Conservation (phyloP, 1,284 basidiomycete genomes). For the Xerocomus nothofagi region DNA sequence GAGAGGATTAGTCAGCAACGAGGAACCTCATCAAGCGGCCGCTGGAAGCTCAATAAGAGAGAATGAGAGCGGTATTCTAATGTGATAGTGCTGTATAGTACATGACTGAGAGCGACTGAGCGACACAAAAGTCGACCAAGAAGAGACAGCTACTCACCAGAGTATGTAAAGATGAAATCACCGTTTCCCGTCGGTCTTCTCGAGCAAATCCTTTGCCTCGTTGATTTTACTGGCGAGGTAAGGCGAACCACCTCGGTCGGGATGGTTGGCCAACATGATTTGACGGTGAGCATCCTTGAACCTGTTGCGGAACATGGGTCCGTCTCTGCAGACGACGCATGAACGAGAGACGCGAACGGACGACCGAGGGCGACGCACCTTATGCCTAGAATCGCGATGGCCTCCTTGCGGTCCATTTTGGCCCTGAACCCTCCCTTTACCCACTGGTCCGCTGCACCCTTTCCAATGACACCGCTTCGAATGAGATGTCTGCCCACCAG, state of each 20-base stretch:
- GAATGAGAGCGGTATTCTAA: slow-evolving; percentile 18
- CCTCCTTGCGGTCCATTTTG: slow-evolving; percentile 96
- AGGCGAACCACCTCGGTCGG: slow-evolving; percentile 93
- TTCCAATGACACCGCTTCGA: slow-evolving; percentile 56
- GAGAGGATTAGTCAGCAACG: slow-evolving; percentile 27
- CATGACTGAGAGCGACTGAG: slow-evolving; percentile 8
- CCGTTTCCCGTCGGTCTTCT: slow-evolving; percentile 61
- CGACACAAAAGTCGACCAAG: not conserved
- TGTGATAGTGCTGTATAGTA: slow-evolving; percentile 17
- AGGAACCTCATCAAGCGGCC: not conserved
- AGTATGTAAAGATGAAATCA: slow-evolving; percentile 24
- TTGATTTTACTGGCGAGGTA: slow-evolving; percentile 98
- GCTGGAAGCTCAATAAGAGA: not conserved
- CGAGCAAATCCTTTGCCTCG: slow-evolving; percentile 85
- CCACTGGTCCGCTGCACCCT: slow-evolving; percentile 79
- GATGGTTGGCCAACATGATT: slow-evolving; percentile 95
- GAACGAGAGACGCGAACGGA: slow-evolving; percentile 6
- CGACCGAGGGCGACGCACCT: slow-evolving; percentile 58
- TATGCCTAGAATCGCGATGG: slow-evolving; percentile 88
- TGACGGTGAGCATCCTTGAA: slow-evolving; percentile 90
- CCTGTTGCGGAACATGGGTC: slow-evolving; percentile 64
- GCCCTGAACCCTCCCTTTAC: slow-evolving; percentile 91
- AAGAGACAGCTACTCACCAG: slow-evolving; percentile 14
- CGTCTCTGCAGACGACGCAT: slow-evolving; percentile 55
- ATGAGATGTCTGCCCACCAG: slow-evolving; percentile 73